Evolutionary conservation across 106 monocot genomes (phyloP), one percentile per base, ranked within the genome.

Genomic region (Acanthochlamys bracteata): DNA sequence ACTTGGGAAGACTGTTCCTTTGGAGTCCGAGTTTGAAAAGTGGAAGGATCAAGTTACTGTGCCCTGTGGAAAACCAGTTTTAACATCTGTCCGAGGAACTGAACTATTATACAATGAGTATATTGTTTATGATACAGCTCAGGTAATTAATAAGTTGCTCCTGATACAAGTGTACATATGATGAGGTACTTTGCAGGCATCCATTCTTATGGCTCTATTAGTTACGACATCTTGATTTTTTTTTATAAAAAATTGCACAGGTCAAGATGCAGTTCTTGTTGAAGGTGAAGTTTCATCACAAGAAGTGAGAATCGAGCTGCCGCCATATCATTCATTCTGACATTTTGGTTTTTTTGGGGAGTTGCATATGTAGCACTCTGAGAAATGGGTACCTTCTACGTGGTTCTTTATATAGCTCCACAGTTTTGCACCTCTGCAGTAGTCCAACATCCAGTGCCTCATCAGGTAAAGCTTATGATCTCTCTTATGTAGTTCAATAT

Each of bases 231-330:
- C 49, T 49, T 49, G 49, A 17, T 4, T 49, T 14, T 14, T 9
- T 49, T 49, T 14, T 2, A 19, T 15, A 22, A 45, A 22, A 11
- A 22, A 46, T 54, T 33, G 67, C 58, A 57, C 78, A 98, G 96
- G 91, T 92, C 23, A 98, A 98, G 77, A 83, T 98, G 96, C 96
- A 98, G 76, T 98, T 85, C 69, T 64, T 91, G 76, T 55, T 91
- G 76, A 98, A 98, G 75, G 96, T 98, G 63, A 85, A 79, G 61
- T 98, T 98, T 78, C 80, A 92, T 66, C 91, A 98, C 77, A 98
- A 85, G 75, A 72, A 83, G 68, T 88, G 78, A 87, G 24, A 21
- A 22, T 21, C 20, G 21, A 17, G 10, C 17, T 1, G 49, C n/a
- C n/a, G 15, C 6, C 49, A 1, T 33, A 33, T 33, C 6, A 33